Evolutionary conservation across 306 rosid genomes (phyloP).

Genomic region (Prunus kanzakura): DNA sequence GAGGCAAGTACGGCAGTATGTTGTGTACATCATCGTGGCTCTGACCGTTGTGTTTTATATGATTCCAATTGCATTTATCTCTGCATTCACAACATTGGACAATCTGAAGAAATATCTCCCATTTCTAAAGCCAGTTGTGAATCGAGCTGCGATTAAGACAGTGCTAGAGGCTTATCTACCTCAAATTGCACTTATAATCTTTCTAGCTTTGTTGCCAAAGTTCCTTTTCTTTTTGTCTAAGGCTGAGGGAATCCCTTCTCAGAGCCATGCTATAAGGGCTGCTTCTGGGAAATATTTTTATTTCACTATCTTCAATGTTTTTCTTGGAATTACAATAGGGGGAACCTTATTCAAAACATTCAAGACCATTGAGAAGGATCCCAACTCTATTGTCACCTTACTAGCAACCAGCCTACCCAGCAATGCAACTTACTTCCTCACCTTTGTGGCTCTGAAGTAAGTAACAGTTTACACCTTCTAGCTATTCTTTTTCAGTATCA

Average conservation of each 20-base stretch:
- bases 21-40: constrained; percentile 64
- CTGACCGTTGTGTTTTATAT: constrained; percentile 64
- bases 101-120: constrained; percentile 71
- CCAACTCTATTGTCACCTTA: constrained; percentile 27
- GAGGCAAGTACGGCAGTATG: constrained; percentile 64
- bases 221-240: constrained; percentile 68
- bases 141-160: constrained; percentile 32
- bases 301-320: constrained; percentile 74
- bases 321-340: constrained; percentile 76
- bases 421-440: constrained; percentile 82
- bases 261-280: constrained; percentile 78
- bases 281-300: constrained; percentile 93
- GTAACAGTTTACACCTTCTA: constrained; percentile 11
- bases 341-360: constrained; percentile 69
- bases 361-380: constrained; percentile 44
- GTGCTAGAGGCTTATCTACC: constrained; percentile 92
- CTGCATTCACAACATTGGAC: constrained; percentile 72
- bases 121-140: constrained; percentile 61
- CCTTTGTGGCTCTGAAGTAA: constrained; percentile 91
- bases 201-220: constrained; percentile 82
- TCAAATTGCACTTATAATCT: constrained; percentile 74
- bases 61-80: constrained; percentile 68
- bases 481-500: not conserved
- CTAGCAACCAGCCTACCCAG: constrained; percentile 68
- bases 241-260: constrained; percentile 76